Evolutionary conservation across 164 flowering plant genomes (phyloP).

Genomic region (Berberis thunbergii): DNA sequence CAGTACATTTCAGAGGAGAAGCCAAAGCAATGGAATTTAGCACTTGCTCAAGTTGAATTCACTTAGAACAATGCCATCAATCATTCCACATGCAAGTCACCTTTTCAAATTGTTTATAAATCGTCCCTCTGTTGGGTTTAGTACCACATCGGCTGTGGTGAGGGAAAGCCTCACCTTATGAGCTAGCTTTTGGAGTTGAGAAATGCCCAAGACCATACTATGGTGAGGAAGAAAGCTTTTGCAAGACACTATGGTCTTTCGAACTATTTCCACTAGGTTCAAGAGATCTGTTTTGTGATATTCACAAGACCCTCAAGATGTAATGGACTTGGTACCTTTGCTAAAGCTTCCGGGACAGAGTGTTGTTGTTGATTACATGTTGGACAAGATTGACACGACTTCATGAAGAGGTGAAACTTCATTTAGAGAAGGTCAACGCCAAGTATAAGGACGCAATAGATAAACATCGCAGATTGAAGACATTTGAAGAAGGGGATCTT

Average conservation of each 20-base stretch:
- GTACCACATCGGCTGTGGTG: too few relatives aligned
- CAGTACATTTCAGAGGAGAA: neutral
- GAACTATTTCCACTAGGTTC: too few relatives aligned
- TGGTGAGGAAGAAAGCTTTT: too few relatives aligned
- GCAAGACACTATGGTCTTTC: too few relatives aligned
- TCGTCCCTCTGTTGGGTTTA: too few relatives aligned
- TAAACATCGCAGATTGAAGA: neutral
- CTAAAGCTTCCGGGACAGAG: too few relatives aligned
- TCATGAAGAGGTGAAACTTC: neutral
- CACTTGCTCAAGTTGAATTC: neutral
- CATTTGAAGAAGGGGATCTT: neutral
- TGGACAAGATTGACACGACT: neutral
- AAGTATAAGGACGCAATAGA: neutral
- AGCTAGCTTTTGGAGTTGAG: too few relatives aligned
- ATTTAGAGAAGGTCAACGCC: too few relatives aligned
- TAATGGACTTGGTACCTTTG: neutral
- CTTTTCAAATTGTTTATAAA: neutral
- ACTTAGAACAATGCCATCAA: neutral
- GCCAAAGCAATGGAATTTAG: too few relatives aligned
- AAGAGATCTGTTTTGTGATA: too few relatives aligned
- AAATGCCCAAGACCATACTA: too few relatives aligned
- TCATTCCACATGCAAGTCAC: neutral
- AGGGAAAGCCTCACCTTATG: too few relatives aligned
- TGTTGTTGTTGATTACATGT: neutral
- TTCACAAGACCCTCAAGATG: neutral